Conservation (phyloP, 2,329 filamentous ascomycete species). For the Fusarium brevicatenulatum region DNA sequence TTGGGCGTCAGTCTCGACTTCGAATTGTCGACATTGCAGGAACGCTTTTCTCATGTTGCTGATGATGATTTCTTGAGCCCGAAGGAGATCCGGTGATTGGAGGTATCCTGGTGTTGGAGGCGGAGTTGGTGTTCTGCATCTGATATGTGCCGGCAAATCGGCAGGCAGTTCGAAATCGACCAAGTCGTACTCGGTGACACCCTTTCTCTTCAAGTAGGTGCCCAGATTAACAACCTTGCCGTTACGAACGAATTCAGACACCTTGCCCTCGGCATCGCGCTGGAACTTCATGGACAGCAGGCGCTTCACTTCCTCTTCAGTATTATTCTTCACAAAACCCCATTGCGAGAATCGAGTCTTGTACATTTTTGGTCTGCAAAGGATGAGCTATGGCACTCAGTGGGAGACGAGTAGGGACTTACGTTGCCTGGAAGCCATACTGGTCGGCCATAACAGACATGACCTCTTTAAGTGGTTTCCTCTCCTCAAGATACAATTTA, state of each 20-base stretch:
- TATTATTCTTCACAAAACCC: slow-evolving; percentile 66
- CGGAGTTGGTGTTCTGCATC: slow-evolving; percentile 58
- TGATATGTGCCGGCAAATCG: slow-evolving; percentile 56
- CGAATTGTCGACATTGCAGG: slow-evolving; percentile 56
- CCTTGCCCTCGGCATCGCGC: slow-evolving; percentile 63
- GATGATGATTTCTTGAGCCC: slow-evolving; percentile 57
- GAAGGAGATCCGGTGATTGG: slow-evolving; percentile 55
- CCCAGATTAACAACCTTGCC: slow-evolving; percentile 62
- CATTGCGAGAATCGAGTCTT: slow-evolving; percentile 66
- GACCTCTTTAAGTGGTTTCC: slow-evolving; percentile 63
- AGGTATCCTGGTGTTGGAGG: slow-evolving; percentile 55
- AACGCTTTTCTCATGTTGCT: slow-evolving; percentile 58
- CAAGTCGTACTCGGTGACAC: slow-evolving; percentile 63
- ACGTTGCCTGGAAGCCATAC: slow-evolving; percentile 61
- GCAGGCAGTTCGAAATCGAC: slow-evolving; percentile 57
- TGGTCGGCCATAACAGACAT: slow-evolving; percentile 62
- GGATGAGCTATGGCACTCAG: slow-evolving; percentile 18
- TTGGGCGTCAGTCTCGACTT: slow-evolving; percentile 51
- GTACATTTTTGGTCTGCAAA: slow-evolving; percentile 62
- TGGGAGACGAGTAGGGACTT: slow-evolving; percentile 35
- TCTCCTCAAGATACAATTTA: slow-evolving; percentile 59
- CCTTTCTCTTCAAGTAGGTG: slow-evolving; percentile 63
- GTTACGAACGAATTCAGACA: slow-evolving; percentile 63
- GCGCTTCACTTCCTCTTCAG: slow-evolving; percentile 62
- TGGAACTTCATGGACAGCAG: slow-evolving; percentile 63